phyloP scores from a whole-genome alignment of 23 red algal species.

The Gracilariopsis chorda region DNA sequence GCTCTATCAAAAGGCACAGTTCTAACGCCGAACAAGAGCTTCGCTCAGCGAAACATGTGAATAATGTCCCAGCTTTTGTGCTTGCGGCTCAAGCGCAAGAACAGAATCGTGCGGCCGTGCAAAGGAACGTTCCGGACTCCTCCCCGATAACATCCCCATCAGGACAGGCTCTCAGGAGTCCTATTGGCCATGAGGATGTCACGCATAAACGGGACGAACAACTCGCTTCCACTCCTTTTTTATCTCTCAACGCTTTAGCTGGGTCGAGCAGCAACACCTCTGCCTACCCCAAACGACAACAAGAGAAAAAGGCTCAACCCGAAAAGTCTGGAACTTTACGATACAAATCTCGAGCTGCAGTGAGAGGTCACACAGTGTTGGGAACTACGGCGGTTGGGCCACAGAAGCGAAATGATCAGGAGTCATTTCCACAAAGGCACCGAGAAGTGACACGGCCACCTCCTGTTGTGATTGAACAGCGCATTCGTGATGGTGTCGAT shows the following conservation, averaged over 20 bases:
- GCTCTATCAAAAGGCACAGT: slow-evolving; percentile 41
- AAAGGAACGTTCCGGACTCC: not conserved
- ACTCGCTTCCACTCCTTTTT: not conserved
- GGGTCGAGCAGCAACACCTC: not conserved
- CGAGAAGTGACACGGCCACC: slow-evolving; percentile 39
- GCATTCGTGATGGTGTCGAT: not conserved
- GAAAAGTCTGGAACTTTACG: not conserved
- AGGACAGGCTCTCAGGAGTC: not conserved
- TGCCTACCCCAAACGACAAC: not conserved
- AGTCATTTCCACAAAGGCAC: not conserved
- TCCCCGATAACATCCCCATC: slow-evolving; percentile 44
- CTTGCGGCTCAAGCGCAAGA: slow-evolving; percentile 43
- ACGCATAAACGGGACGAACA: not conserved
- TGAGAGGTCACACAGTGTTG: not conserved
- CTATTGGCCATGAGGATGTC: not conserved
- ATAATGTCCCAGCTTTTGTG: slow-evolving; percentile 36
- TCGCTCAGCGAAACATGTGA: not conserved
- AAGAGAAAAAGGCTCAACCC: not conserved
- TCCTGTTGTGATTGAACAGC: not conserved
- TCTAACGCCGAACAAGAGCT: slow-evolving; percentile 53
- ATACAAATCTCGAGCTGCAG: not conserved
- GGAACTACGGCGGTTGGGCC: not conserved
- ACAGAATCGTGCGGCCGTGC: slow-evolving; percentile 12
- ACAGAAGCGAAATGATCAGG: not conserved
- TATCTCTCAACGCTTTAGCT: not conserved